Evolutionary conservation across 2,329 filamentous ascomycete species (phyloP).

Genomic region (Exophiala sideris): DNA sequence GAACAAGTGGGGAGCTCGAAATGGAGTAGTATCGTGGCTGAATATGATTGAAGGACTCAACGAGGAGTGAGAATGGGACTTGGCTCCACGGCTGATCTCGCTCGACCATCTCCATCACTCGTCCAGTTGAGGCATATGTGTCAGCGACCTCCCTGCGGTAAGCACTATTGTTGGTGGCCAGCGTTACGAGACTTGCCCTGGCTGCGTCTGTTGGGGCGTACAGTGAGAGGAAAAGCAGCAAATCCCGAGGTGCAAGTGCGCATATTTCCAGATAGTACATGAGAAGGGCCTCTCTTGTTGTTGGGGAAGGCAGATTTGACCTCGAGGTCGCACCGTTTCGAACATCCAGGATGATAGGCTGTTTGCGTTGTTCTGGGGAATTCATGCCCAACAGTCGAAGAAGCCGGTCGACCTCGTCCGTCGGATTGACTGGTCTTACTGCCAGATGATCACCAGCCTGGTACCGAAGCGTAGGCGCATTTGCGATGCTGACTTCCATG

Average conservation of each 20-base stretch:
- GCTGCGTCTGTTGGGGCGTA: conserved; percentile 72
- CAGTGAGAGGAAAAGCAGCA: conserved; percentile 72
- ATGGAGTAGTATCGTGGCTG: conserved; percentile 29
- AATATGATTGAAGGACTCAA: conserved; percentile 21
- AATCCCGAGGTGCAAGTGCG: conserved; percentile 84
- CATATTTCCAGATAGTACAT: conserved; percentile 93
- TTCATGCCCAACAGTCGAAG: conserved; percentile 32
- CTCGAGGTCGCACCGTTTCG: background rate
- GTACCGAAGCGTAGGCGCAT: conserved; percentile 42
- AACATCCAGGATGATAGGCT: conserved; percentile 30
- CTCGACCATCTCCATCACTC: conserved; percentile 82
- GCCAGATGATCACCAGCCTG: conserved; percentile 42
- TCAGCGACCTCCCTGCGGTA: background rate
- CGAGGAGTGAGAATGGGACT: conserved; percentile 23
- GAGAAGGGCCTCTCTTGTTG: conserved; percentile 78
- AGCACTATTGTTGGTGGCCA: background rate
- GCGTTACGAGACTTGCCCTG: conserved; percentile 72
- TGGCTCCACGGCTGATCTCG: conserved; percentile 41
- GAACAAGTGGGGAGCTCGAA: conserved; percentile 21
- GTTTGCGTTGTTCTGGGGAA: conserved; percentile 26
- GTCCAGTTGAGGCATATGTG: conserved; percentile 63
- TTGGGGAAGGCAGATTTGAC: conserved; percentile 77
- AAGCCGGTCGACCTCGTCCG: conserved; percentile 34
- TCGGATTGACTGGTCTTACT: conserved; percentile 39
- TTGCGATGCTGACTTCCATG: conserved; percentile 37